Percentiles rank a stretch among this genome's conserved stretches.
These are phyloP conservation scores for Brassica balearica DNA, from an alignment of 441 rosid genomes.

Conservation along the genomic window DNA sequence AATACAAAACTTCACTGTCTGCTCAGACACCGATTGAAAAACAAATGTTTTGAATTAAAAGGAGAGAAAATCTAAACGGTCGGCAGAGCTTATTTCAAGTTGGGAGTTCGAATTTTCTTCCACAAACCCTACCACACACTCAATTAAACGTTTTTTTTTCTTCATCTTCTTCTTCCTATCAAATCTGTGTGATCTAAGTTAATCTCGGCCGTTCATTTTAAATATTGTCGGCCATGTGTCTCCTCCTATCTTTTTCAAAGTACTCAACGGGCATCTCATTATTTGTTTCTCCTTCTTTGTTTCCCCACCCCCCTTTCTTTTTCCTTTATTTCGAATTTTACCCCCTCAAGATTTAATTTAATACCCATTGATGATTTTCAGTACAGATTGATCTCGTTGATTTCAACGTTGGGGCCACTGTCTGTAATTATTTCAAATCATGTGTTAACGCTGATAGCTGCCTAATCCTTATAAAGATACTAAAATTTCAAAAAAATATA, in stretches of 20 bases:
- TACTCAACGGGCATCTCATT: slow-evolving; percentile 53
- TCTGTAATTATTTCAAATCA: slow-evolving; percentile 2
- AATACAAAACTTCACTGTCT: background rate
- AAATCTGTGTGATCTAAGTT: slow-evolving; percentile 23
- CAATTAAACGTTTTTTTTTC: slow-evolving; percentile 31
- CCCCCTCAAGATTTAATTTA: background rate
- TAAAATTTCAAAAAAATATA: too few species aligned
- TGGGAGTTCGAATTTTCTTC: slow-evolving; percentile 47
- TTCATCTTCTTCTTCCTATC: background rate
- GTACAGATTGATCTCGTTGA: background rate
- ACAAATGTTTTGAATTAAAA: background rate
- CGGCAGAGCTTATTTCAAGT: slow-evolving; percentile 60
- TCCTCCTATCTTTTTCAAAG: slow-evolving; percentile 32
- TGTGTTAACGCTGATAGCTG: background rate
- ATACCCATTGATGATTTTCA: slow-evolving; percentile 1
- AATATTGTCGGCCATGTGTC: slow-evolving; percentile 15
- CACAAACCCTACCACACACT: slow-evolving; percentile 46
- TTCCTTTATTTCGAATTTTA: background rate
- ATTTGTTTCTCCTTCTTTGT: slow-evolving; percentile 19
- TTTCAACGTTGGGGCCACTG: slow-evolving; percentile 19
- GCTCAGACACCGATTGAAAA: slow-evolving; percentile 5
- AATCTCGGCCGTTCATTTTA: slow-evolving; percentile 53
- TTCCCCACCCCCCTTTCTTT: background rate
- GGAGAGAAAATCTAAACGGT: slow-evolving; percentile 53
- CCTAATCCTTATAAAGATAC: too few species aligned